Base-by-base conservation (phyloP, 2,329 filamentous ascomycete species). In the Penicillium sp. region DNA sequence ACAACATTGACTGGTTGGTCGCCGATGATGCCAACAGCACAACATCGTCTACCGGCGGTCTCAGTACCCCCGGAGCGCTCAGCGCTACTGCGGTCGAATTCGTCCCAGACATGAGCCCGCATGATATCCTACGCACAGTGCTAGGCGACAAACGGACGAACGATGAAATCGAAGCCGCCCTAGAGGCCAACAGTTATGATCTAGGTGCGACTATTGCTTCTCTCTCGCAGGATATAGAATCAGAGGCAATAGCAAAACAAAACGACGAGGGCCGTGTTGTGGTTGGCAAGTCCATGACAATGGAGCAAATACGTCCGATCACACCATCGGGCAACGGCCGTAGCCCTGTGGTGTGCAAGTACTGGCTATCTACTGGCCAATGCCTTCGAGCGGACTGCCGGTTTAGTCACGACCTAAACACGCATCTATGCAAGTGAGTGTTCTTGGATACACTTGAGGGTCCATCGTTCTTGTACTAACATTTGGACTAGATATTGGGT, bases 81-180 rank as follows among this genome's bases (percentile, higher is more conserved):
- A 92, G 90, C 64, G 88, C 86, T 36, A 86, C 86, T 12, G 89
- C 89, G 4, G 87, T 91, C 19, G 90, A 96, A 68, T 96, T 82
- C 73, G 77, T 85, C 12, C 82, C 83, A 49, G 91, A 97, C 64
- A 97, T 99, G 92, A 95, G 89, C 50, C 92, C 93, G 0, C 95
- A 96, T 71, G 93, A 99, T 67, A 97, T 99, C 82, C 79, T 99
- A 48, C 88, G 93, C 54, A 96, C 92, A 5, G 95, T 99, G 34
- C 78, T 99, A 22, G 89, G 92, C 40, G 89, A 93, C 61, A 84
- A 89, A 46, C 86, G 88, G 64, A 87, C 89, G 2, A 92, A 97
- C 62, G 91, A 97, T 43, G 93, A 99, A 70, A 92, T 99, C 40
- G 91, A 96, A 67, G 80, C 84, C n/a, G 89, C 92, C 4, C 79